A percentile compares a stretch with the other conserved stretches of the same genome.
phyloP scores from a whole-genome alignment of 208 protist species.

The Acanthamoeba castellanii region DNA sequence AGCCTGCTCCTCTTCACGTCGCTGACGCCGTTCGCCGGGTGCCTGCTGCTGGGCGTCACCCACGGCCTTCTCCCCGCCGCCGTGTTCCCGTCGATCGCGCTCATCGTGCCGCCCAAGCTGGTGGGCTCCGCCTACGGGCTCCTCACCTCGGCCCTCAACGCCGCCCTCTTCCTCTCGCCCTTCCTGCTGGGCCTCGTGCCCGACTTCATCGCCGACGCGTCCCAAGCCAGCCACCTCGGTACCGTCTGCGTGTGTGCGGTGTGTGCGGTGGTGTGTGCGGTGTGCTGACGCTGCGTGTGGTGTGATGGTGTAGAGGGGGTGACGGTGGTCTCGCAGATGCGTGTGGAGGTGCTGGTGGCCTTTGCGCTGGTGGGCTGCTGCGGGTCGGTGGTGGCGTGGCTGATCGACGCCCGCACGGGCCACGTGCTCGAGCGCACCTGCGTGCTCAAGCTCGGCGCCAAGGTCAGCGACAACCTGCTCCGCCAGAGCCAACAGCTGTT shows the following conservation, averaged over 20 bases:
- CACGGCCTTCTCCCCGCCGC: neutral
- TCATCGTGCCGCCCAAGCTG: neutral
- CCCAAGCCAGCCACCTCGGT: neutral
- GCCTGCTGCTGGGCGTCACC: neutral
- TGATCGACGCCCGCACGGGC: neutral
- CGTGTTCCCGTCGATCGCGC: constrained; percentile 7
- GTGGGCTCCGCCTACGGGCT: neutral
- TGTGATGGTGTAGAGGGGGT: neutral
- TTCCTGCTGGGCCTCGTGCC: neutral
- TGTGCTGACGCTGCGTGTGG: neutral
- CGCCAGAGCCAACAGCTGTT: neutral
- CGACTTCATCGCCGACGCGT: neutral
- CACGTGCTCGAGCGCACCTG: neutral
- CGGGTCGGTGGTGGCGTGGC: neutral
- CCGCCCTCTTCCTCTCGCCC: constrained; percentile 8
- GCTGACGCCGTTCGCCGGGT: neutral
- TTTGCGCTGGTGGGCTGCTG: neutral
- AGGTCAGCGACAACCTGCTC: neutral
- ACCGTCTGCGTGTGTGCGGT: neutral
- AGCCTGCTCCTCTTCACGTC: neutral
- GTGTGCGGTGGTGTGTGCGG: neutral
- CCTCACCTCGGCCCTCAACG: constrained; percentile 4
- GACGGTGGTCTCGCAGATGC: neutral
- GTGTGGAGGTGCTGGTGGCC: neutral
- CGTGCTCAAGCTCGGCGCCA: constrained; percentile 17